phyloP scores from a whole-genome alignment of 495 filamentous ascomycete species.

The Lepidopterella palustris region DNA sequence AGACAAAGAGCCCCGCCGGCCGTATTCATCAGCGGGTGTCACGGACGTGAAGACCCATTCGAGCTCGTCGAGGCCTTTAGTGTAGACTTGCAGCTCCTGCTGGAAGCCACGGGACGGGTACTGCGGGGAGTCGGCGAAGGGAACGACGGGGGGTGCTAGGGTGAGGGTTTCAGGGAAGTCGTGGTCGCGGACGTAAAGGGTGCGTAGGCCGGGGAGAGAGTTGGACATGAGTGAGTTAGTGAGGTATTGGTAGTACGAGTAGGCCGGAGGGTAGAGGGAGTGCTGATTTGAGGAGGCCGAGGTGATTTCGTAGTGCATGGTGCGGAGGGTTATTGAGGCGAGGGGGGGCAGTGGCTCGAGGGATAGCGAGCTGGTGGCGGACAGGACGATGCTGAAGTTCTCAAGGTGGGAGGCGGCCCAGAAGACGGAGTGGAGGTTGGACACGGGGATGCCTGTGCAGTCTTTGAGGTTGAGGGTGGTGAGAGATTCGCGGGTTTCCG shows the following conservation, averaged over 20 bases:
- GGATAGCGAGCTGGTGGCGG: conserved; percentile 60
- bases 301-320: conserved; percentile 76
- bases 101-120: conserved; percentile 42
- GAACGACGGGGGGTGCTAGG: conserved; percentile 53
- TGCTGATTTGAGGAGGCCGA: conserved; percentile 47
- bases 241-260: conserved; percentile 82
- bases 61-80: conserved; percentile 74
- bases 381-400: conserved; percentile 59
- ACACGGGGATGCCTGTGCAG: conserved; percentile 53
- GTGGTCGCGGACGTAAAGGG: conserved; percentile 79
- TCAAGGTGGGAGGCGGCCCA: conserved; percentile 53
- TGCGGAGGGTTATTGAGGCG: conserved; percentile 56
- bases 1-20: conserved; percentile 39
- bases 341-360: conserved; percentile 55
- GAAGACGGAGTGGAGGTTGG: conserved; percentile 58
- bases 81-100: conserved; percentile 72
- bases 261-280: conserved; percentile 53
- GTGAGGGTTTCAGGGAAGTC: conserved; percentile 70
- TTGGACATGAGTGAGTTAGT: conserved; percentile 69
- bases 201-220: conserved; percentile 60
- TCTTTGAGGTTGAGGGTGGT: conserved; percentile 55
- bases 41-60: conserved; percentile 76
- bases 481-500: conserved; percentile 47
- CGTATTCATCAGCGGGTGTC: conserved; percentile 38
- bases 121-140: conserved; percentile 40